A percentile compares a stretch with the other conserved stretches of the same genome.
These are phyloP conservation scores for Pythium inflatum DNA, from an alignment of 352 stramenopile species.

Conservation along the genomic window DNA sequence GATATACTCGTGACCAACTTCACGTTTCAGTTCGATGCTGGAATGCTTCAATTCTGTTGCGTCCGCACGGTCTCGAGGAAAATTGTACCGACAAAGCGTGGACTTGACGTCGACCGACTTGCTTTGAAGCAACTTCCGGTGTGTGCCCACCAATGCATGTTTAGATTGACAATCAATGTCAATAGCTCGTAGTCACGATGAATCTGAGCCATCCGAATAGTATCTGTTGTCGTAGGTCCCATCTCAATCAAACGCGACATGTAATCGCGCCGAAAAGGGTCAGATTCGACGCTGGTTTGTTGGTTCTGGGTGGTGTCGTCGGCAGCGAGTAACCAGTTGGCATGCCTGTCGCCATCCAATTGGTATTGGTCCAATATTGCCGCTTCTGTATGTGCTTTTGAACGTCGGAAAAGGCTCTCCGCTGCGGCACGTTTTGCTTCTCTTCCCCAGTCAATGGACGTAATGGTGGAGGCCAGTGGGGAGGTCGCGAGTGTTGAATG, in stretches of 20 bases:
- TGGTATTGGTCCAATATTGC: background rate
- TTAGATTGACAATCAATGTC: conserved; percentile 13
- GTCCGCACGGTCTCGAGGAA: conserved; percentile 21
- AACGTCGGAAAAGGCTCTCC: background rate
- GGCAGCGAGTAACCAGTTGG: background rate
- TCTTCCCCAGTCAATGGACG: background rate
- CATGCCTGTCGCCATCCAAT: background rate
- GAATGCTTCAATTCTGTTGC: background rate
- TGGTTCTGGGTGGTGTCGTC: background rate
- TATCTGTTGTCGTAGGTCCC: background rate
- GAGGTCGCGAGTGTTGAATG: conserved; percentile 1
- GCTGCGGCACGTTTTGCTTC: background rate
- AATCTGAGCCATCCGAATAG: background rate
- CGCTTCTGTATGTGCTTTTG: background rate
- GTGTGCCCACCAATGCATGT: conserved; percentile 25
- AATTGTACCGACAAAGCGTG: conserved; percentile 13
- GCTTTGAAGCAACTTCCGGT: conserved; percentile 31
- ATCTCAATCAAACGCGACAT: conserved; percentile 25
- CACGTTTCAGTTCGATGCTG: background rate
- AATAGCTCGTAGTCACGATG: conserved; percentile 12
- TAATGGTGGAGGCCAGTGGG: conserved; percentile 22
- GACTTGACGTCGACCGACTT: conserved; percentile 1
- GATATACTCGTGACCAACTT: conserved; percentile 20
- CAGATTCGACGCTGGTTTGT: background rate
- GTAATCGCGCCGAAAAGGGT: background rate